A percentile compares a stretch with the other conserved stretches of the same genome.
phyloP scores from a whole-genome alignment of 768 basidiomycete species.

The Serendipita sp. region DNA sequence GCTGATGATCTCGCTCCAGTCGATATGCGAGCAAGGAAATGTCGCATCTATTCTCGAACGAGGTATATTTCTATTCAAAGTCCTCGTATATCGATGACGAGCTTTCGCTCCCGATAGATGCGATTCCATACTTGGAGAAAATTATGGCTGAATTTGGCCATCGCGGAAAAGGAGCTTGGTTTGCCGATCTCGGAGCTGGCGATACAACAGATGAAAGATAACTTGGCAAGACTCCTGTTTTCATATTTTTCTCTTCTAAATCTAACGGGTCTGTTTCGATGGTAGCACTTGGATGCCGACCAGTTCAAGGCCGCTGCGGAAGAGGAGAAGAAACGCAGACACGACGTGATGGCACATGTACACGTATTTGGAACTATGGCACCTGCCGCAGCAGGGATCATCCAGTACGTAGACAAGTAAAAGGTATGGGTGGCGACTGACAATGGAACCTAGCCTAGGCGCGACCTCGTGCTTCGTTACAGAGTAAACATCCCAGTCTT shows the following conservation, averaged over 20 bases:
- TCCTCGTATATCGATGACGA: neutral
- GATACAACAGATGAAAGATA: conserved; percentile 85
- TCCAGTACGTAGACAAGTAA: conserved; percentile 44
- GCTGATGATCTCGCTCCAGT: conserved; percentile 27
- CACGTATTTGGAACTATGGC: conserved; percentile 92
- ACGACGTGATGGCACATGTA: conserved; percentile 99
- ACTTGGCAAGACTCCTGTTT: conserved; percentile 43
- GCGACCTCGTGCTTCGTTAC: conserved; percentile 99
- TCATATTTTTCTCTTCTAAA: neutral
- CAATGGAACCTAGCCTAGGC: conserved; percentile 42
- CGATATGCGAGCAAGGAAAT: conserved; percentile 99
- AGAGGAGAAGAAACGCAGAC: conserved; percentile 94
- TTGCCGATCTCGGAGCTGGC: conserved; percentile 80
- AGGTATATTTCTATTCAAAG: conserved; percentile 34
- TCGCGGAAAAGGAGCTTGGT: conserved; percentile 91
- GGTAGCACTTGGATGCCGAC: conserved; percentile 61
- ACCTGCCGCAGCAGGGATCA: conserved; percentile 89
- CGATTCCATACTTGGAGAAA: conserved; percentile 91
- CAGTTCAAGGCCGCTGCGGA: conserved; percentile 85
- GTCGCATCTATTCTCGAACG: conserved; percentile 90
- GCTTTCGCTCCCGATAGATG: conserved; percentile 36
- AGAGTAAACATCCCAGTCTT: conserved; percentile 44
- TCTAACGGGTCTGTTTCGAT: neutral
- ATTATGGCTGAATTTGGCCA: conserved; percentile 92
- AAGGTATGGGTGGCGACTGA: neutral